Evolutionary conservation across 1,284 basidiomycete species (phyloP), one percentile per base, ranked within the genome.

Genomic region (Ganoderma lucidum): DNA sequence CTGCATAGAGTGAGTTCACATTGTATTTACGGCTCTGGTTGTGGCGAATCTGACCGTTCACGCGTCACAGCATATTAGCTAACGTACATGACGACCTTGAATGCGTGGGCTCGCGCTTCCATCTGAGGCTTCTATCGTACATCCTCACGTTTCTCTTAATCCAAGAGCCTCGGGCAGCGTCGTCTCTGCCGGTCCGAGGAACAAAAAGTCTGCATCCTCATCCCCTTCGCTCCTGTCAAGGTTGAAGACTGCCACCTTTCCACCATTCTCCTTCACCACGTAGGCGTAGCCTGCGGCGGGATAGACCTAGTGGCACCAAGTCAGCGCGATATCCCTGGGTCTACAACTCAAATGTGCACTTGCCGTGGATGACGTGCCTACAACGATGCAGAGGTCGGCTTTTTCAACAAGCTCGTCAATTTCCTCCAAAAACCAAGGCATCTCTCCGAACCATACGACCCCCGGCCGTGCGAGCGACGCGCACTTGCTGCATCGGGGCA

Each of bases 391-490:
- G 45, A 92, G 74, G 78, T 91, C 88, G 3, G 88, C 88, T 42
- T 81, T 71, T 2, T 80, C 76, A 6, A 90, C 83, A 12, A 87
- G 60, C 6, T 78, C 68, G 44, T 84, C 79, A 56, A 91, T 89
- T 37, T 78, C 65, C 35, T 82, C 78, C 68, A 88, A 59, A 45
- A 85, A 75, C n/a, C 79, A 71, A 15, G 86, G 86, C 39, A 60
- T 71, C 77, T 91, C 90, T 6, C 86, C 89, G 74, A 92, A 92
- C 90, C 89, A 92, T 0, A 92, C 88, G 6, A 91, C 89, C 2
- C 85, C 88, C 3, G 90, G 90, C 32, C 90, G 81, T 1, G 85
- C 81, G 8, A 92, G 81, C 0, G 79, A 81, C 1, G 81, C 82
- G 71, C 89, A 91, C 66, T 81, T 78, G 17, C 76, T 75, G 75